Evolutionary conservation across 1,139 yeast genomes (phyloP).

Genomic region (Yamadazyma kanchanaburiensis): DNA sequence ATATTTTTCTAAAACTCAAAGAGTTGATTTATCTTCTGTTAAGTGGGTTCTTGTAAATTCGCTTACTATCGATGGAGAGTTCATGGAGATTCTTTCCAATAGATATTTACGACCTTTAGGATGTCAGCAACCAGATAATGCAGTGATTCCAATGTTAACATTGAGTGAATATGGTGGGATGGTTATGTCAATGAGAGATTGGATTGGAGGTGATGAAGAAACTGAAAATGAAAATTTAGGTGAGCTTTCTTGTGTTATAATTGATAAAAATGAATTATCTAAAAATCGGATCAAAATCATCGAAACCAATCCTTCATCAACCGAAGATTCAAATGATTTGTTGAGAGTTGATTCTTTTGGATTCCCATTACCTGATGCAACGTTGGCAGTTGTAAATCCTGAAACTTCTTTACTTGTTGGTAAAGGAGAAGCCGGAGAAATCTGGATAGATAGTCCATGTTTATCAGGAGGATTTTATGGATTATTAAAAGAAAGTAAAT

Average conservation of each 20-base stretch:
- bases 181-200: constrained; percentile 87
- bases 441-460: constrained; percentile 93
- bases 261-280: constrained; percentile 79
- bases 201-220: constrained; percentile 52
- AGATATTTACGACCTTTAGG: constrained; percentile 92
- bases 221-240: constrained; percentile 34
- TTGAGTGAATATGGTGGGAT: constrained; percentile 95
- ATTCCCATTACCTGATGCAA: constrained; percentile 89
- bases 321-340: constrained; percentile 44
- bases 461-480: constrained; percentile 89
- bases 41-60: constrained; percentile 91
- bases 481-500: constrained; percentile 60
- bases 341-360: constrained; percentile 91
- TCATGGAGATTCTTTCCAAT: constrained; percentile 84
- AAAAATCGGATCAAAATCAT: constrained; percentile 73
- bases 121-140: constrained; percentile 69
- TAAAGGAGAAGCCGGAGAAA: constrained; percentile 86
- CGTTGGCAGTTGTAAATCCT: constrained; percentile 90
- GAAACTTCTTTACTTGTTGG: constrained; percentile 70
- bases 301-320: constrained; percentile 54
- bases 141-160: constrained; percentile 87
- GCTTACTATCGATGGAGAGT: constrained; percentile 91
- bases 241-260: constrained; percentile 65
- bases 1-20: constrained; percentile 70
- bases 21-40: constrained; percentile 76